These are phyloP conservation scores for Knufia fluminis DNA, from an alignment of 2,329 filamentous ascomycete species.

Conservation along the genomic window DNA sequence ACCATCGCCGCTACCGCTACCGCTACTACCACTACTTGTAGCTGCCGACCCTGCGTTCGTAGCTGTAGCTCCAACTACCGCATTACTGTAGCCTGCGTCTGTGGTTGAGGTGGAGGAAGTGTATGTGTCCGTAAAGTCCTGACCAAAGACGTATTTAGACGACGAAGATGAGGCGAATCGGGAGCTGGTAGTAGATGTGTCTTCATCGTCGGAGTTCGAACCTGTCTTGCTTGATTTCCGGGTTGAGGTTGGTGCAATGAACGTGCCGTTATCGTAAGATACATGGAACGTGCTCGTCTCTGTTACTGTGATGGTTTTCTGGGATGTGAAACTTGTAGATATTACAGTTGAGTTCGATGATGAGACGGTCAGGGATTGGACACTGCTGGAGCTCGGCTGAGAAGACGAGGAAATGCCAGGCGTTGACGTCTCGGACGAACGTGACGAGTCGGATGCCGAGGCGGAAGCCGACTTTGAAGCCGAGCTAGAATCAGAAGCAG, in stretches of 20 bases:
- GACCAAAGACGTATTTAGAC: background rate
- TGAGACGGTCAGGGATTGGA: background rate
- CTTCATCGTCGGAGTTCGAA: background rate
- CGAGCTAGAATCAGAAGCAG: background rate
- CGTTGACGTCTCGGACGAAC: background rate
- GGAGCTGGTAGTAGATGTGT: slow-evolving; percentile 4
- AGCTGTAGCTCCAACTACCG: background rate
- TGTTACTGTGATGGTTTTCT: slow-evolving; percentile 17
- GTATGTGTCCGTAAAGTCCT: background rate
- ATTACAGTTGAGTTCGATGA: background rate
- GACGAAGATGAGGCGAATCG: slow-evolving; percentile 1
- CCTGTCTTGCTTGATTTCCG: background rate
- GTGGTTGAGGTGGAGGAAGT: slow-evolving; percentile 4
- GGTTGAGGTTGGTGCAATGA: slow-evolving; percentile 10
- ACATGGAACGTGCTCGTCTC: slow-evolving; percentile 19
- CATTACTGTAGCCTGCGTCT: slow-evolving; percentile 6
- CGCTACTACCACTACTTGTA: slow-evolving; percentile 15
- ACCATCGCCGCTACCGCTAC: slow-evolving; percentile 20
- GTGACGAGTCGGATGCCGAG: background rate
- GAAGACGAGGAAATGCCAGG: background rate
- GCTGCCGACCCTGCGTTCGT: slow-evolving; percentile 10
- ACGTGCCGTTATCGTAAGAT: slow-evolving; percentile 18
- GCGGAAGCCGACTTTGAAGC: background rate
- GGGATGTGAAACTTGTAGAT: slow-evolving; percentile 3
- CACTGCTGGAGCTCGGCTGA: background rate